Evolutionary conservation across 1,284 basidiomycete genomes (phyloP).

Genomic region (Ganoderma multipileum): DNA sequence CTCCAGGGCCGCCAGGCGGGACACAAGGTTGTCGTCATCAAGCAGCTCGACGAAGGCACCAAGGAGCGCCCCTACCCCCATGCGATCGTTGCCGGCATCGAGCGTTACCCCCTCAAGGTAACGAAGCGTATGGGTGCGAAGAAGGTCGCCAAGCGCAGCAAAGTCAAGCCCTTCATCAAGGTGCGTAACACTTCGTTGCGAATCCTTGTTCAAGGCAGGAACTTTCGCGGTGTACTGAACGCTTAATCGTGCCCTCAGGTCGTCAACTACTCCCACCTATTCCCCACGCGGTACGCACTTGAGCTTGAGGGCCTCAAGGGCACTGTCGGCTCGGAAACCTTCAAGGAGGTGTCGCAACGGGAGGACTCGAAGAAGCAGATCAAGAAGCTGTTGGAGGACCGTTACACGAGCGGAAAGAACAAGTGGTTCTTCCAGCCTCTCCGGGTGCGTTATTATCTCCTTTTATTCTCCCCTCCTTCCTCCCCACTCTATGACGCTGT

Average conservation of each 20-base stretch:
- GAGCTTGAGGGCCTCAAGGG: constrained; percentile 95
- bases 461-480: neutral
- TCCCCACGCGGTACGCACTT: constrained; percentile 96
- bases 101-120: constrained; percentile 96
- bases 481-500: neutral
- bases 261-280: constrained; percentile 96
- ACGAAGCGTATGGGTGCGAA: constrained; percentile 97
- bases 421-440: constrained; percentile 92
- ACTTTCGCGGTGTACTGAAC: neutral
- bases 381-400: constrained; percentile 95
- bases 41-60: constrained; percentile 87
- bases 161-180: constrained; percentile 99
- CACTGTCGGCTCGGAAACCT: constrained; percentile 82
- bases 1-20: constrained; percentile 97
- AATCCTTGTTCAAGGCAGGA: no score
- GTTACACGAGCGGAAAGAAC: constrained; percentile 92
- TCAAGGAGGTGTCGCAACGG: constrained; percentile 94
- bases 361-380: constrained; percentile 95
- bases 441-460: constrained; percentile 58
- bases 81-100: constrained; percentile 95
- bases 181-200: constrained; percentile 50
- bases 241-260: constrained; percentile 50
- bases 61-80: constrained; percentile 94
- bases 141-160: constrained; percentile 88
- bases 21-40: constrained; percentile 92